These are phyloP conservation scores for Heteromeles arbutifolia DNA, from an alignment of 306 rosid genomes.

Conservation along the genomic window DNA sequence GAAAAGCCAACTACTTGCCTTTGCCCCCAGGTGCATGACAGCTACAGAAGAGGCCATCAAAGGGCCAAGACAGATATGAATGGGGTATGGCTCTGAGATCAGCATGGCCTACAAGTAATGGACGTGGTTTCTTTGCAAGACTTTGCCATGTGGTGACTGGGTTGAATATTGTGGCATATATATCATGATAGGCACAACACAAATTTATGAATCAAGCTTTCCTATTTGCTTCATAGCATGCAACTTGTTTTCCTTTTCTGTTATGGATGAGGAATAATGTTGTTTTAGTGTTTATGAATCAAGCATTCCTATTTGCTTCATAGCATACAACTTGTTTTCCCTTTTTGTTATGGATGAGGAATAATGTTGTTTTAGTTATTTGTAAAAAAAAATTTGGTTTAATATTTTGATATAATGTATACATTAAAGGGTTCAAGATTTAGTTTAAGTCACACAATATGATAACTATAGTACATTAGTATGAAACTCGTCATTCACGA, in stretches of 20 bases:
- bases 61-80: background rate
- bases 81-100: slow-evolving; percentile 16
- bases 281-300: background rate
- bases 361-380: background rate
- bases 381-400: too few relatives aligned
- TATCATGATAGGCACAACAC: slow-evolving; percentile 8
- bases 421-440: too few relatives aligned
- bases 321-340: background rate
- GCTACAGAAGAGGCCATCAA: slow-evolving; percentile 23
- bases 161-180: background rate
- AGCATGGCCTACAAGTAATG: slow-evolving; percentile 24
- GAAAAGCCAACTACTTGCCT: slow-evolving; percentile 31
- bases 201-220: background rate
- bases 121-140: slow-evolving; percentile 26
- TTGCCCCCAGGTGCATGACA: slow-evolving; percentile 42
- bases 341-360: background rate
- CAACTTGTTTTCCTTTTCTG: too few relatives aligned
- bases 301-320: slow-evolving; percentile 1
- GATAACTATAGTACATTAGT: too few relatives aligned
- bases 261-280: too few relatives aligned
- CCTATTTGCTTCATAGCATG: background rate
- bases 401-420: too few relatives aligned
- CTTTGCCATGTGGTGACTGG: background rate
- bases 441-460: too few relatives aligned
- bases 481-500: too few relatives aligned